A percentile compares a stretch with the other conserved stretches of the same genome.
phyloP scores from a whole-genome alignment of 2,329 filamentous ascomycete genomes.

The Tolypocladium nubicola region DNA sequence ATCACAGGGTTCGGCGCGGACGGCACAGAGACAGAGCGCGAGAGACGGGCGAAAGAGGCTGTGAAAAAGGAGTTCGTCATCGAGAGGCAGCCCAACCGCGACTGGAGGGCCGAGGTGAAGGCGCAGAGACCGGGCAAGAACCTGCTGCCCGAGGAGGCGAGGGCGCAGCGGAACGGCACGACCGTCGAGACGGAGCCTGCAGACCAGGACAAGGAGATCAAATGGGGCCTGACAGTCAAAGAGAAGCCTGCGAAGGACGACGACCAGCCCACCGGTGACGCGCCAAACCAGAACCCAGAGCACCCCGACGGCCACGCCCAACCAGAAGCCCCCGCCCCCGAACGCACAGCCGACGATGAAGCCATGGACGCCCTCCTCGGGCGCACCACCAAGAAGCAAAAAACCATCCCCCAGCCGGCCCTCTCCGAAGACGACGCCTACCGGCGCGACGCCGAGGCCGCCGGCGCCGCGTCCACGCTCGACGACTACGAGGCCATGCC shows the following conservation, averaged over 20 bases:
- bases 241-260: constrained; percentile 38
- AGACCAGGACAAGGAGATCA: constrained; percentile 43
- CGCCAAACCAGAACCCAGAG: background rate
- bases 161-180: constrained; percentile 26
- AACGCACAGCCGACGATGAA: constrained; percentile 30
- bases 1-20: constrained; percentile 41
- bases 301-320: constrained; percentile 1
- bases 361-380: constrained; percentile 59
- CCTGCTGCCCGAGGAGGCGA: constrained; percentile 46
- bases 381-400: constrained; percentile 29
- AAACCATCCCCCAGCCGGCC: constrained; percentile 40
- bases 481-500: constrained; percentile 83
- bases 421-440: constrained; percentile 57
- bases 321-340: background rate
- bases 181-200: constrained; percentile 23
- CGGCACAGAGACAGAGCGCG: constrained; percentile 27
- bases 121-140: constrained; percentile 40
- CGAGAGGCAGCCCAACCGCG: constrained; percentile 43
- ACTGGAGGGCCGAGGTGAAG: constrained; percentile 49
- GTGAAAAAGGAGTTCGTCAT: constrained; percentile 42
- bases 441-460: constrained; percentile 54
- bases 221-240: constrained; percentile 39
- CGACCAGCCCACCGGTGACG: background rate
- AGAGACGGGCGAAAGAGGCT: constrained; percentile 15
- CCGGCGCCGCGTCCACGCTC: constrained; percentile 66